Evolutionary conservation across 176 grass and related monocot species (phyloP), one percentile per base, ranked within the genome.

Genomic region (Stipa capillata): DNA sequence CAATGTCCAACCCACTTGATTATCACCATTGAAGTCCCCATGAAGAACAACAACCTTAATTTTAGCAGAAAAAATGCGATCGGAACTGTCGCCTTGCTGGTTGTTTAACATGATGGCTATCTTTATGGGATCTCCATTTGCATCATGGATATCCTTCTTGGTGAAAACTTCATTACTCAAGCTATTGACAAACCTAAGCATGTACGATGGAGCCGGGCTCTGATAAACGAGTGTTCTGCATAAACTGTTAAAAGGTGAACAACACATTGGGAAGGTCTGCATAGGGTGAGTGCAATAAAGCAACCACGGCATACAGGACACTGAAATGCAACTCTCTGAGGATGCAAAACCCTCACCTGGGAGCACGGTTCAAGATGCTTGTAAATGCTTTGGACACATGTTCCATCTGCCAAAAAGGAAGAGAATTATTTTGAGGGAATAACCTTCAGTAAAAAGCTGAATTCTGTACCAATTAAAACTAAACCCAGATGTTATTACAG

Each of bases 1-100:
- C 2, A 32, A 32, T 48, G 72, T 81, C 86, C 84, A 89, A 24
- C 2, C 3, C 5, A 67, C 84, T 2, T 16, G 11, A 35, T 84
- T 57, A 58, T 76, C 55, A 1, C 2, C 23, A 6, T 77, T 83
- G 43, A 93, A 93, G 42, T 93, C 84, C 0, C 90, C 84, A 31
- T 90, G 55, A 0, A 93, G 84, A 74, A 93, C 90, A 28, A 93
- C 76, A 43, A 85, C 33, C 21, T 81, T 88, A 20, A 87, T 51
- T 31, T 87, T 93, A 15, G 72, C 23, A 14, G 83, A 80, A 63
- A 74, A 23, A 77, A 76, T 50, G 27, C 34, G 53, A 8, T 3
- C 16, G 25, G 9, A 82, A 52, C n/a, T 5, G 4, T 12, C 20
- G 16, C 25, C 53, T 34, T 82, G 34, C 7, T 52, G 43, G 73